Conservation (phyloP, 495 filamentous ascomycete genomes). For the Talaromyces stipitatus region DNA sequence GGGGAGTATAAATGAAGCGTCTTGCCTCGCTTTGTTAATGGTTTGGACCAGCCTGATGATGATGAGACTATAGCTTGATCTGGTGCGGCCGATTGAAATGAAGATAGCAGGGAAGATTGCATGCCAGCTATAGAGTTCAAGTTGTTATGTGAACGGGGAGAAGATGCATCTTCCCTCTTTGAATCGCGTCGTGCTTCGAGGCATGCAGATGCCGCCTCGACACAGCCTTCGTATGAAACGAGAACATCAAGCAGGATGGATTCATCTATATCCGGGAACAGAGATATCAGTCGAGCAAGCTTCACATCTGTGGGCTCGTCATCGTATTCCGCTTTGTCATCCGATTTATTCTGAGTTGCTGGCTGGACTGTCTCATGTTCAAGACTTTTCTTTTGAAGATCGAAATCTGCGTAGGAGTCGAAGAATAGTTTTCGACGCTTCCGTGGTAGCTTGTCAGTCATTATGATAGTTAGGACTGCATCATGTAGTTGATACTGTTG, state of each 20-base stretch:
- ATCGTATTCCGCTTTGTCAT: conserved; percentile 16
- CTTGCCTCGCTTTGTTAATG: conserved; percentile 63
- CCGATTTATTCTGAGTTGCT: background rate
- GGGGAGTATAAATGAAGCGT: conserved; percentile 79
- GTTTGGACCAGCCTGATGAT: conserved; percentile 20
- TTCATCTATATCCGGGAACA: conserved; percentile 57
- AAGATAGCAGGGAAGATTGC: conserved; percentile 32
- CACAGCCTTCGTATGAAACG: conserved; percentile 67
- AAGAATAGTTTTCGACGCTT: conserved; percentile 1
- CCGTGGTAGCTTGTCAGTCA: background rate
- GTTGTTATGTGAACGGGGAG: too few relatives aligned
- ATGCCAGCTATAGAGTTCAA: conserved; percentile 17
- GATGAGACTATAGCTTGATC: background rate
- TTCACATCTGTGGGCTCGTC: conserved; percentile 86
- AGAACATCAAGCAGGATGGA: conserved; percentile 69
- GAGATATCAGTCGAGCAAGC: conserved; percentile 71
- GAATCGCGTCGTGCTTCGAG: conserved; percentile 27
- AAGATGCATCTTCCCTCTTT: conserved; percentile 7
- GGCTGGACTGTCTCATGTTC: background rate
- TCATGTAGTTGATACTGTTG: background rate
- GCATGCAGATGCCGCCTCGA: conserved; percentile 51
- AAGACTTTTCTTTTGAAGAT: background rate
- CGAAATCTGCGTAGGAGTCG: background rate
- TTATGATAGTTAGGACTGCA: background rate
- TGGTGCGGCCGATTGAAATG: conserved; percentile 29